Evolutionary conservation across 768 basidiomycete genomes (phyloP).

Genomic region (Kwoniella bestiolae): DNA sequence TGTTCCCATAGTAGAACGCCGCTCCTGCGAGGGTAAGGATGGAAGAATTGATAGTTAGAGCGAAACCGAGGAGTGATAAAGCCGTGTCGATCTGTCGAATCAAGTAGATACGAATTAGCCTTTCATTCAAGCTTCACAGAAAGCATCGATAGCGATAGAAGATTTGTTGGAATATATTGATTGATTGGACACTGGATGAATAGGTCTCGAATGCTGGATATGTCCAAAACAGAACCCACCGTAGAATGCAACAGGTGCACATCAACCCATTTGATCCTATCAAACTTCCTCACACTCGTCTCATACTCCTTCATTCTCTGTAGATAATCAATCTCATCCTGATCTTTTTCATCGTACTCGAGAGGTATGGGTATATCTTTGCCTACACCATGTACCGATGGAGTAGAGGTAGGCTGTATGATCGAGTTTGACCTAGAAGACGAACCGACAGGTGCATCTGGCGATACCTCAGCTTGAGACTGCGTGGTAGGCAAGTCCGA

Average conservation of each 20-base stretch:
- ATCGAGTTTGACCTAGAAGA: neutral
- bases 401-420: neutral
- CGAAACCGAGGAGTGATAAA: slow-evolving; percentile 72
- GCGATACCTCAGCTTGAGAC: neutral
- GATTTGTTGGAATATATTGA: too few species aligned
- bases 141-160: too few species aligned
- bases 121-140: too few species aligned
- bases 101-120: neutral
- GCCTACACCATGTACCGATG: neutral
- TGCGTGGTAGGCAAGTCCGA: slow-evolving; percentile 9
- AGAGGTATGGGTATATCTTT: slow-evolving; percentile 9
- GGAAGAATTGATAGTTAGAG: slow-evolving; percentile 79
- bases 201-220: neutral
- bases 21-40: slow-evolving; percentile 81
- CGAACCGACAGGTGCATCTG: neutral
- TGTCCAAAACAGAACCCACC: slow-evolving; percentile 32
- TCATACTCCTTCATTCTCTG: slow-evolving; percentile 42
- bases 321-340: slow-evolving; percentile 23
- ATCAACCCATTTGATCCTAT: slow-evolving; percentile 54
- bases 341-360: slow-evolving; percentile 5
- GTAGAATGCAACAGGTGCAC: slow-evolving; percentile 56
- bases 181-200: too few species aligned
- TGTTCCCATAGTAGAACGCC: slow-evolving; percentile 70
- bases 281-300: slow-evolving; percentile 47
- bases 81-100: slow-evolving; percentile 64